Conservation (phyloP, 169 alveolate genomes). For the Perkinsus olseni region DNA sequence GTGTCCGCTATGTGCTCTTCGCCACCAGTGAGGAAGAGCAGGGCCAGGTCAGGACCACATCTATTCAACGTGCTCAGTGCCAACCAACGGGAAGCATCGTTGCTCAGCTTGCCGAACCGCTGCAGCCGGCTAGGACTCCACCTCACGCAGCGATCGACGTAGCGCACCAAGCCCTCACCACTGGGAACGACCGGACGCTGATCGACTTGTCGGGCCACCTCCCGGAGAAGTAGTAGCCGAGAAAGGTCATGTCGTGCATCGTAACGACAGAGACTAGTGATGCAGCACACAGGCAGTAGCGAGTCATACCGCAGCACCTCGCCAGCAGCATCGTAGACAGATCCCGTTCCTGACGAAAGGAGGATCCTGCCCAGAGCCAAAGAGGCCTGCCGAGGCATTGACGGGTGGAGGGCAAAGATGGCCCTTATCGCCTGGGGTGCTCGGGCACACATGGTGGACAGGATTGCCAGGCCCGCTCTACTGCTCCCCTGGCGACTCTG, state of each 20-base stretch:
- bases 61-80: background rate
- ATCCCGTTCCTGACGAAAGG: background rate
- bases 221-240: background rate
- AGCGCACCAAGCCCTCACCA: background rate
- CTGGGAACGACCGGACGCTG: background rate
- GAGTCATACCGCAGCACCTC: background rate
- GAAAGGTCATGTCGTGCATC: background rate
- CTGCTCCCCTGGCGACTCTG: background rate
- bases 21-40: background rate
- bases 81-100: background rate
- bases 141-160: background rate
- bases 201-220: background rate
- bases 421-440: background rate
- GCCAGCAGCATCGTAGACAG: background rate
- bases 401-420: background rate
- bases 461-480: background rate
- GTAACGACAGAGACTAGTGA: background rate
- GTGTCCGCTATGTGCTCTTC: background rate
- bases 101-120: background rate
- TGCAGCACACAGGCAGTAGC: background rate
- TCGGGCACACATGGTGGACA: background rate
- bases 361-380: background rate
- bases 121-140: background rate
- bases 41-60: background rate
- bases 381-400: background rate